Percentiles rank a stretch among this genome's conserved stretches.
Evolutionary conservation across 257 asterid genomes (phyloP).

Genomic region (Ligustrum vulgare): DNA sequence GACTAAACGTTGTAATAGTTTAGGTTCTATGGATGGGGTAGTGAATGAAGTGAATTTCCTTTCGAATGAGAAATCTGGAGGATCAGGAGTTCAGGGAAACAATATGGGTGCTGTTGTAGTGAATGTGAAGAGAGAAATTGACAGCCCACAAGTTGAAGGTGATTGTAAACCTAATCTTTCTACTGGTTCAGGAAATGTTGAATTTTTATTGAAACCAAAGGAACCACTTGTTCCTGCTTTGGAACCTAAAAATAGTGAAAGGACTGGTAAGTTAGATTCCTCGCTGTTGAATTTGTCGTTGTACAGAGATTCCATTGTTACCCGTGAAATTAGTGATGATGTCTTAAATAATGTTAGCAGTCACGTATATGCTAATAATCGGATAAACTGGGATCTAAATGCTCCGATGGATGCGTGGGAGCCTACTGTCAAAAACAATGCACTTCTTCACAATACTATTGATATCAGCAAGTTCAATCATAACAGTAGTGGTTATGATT

Average conservation of each 20-base stretch:
- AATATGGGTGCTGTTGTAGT: slow-evolving; percentile 14
- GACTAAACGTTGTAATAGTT: slow-evolving; percentile 26
- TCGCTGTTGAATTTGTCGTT: slow-evolving; percentile 50
- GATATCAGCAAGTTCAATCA: slow-evolving; percentile 24
- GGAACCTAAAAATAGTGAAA: slow-evolving; percentile 27
- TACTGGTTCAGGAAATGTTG: slow-evolving; percentile 34
- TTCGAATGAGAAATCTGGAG: slow-evolving; percentile 30
- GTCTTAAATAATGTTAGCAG: slow-evolving; percentile 22
- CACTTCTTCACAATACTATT: slow-evolving; percentile 26
- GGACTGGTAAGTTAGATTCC: slow-evolving; percentile 41
- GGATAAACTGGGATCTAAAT: slow-evolving; percentile 89
- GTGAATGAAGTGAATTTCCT: slow-evolving; percentile 27
- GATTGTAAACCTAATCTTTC: slow-evolving; percentile 30
- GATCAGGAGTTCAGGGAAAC: slow-evolving; percentile 25
- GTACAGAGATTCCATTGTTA: slow-evolving; percentile 29
- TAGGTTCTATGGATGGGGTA: slow-evolving; percentile 24
- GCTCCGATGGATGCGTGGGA: slow-evolving; percentile 91
- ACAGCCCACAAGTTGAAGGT: slow-evolving; percentile 35
- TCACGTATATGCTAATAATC: slow-evolving; percentile 39
- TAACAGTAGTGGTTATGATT: background rate
- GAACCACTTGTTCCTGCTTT: slow-evolving; percentile 28
- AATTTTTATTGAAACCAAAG: slow-evolving; percentile 45
- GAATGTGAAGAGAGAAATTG: slow-evolving; percentile 44
- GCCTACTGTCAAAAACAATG: slow-evolving; percentile 42
- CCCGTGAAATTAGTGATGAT: slow-evolving; percentile 28